phyloP scores from a whole-genome alignment of 1,284 basidiomycete species.

The Sphagnurus paluster region DNA sequence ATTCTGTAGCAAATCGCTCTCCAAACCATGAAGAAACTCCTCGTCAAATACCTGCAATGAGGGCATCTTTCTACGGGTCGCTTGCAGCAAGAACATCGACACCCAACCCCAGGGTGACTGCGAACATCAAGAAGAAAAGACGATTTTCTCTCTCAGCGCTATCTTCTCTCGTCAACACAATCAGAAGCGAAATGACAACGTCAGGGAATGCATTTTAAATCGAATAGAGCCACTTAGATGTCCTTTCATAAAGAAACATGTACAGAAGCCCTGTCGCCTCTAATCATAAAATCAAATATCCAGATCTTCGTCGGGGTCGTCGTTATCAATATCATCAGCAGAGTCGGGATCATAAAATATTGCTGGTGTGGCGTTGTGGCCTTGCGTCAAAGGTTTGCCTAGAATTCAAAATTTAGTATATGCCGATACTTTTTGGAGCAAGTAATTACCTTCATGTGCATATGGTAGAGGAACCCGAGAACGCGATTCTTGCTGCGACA shows the following conservation, averaged over 20 bases:
- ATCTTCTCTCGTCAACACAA: conserved; percentile 23
- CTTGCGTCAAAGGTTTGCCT: conserved; percentile 20
- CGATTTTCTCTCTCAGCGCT: conserved; percentile 31
- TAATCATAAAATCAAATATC: conserved; percentile 64
- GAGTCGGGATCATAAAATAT: conserved; percentile 82
- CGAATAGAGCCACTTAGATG: background rate
- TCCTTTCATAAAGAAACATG: background rate
- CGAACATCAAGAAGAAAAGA: conserved; percentile 22
- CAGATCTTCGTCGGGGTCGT: conserved; percentile 87
- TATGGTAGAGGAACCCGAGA: conserved; percentile 86
- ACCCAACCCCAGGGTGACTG: background rate
- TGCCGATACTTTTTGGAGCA: background rate
- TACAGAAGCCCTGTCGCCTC: too few species aligned
- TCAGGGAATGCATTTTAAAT: background rate
- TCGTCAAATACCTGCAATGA: background rate
- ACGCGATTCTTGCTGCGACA: conserved; percentile 77
- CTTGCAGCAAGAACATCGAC: background rate
- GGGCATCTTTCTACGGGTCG: background rate
- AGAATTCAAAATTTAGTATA: conserved; percentile 5
- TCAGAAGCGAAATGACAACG: background rate
- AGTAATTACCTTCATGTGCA: conserved; percentile 70
- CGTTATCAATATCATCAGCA: conserved; percentile 86
- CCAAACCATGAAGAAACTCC: background rate
- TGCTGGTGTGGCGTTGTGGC: conserved; percentile 22
- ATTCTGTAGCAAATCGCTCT: background rate